Evolutionary conservation across 1,284 basidiomycete species (phyloP).

Genomic region (Fomitopsis pinicola): DNA sequence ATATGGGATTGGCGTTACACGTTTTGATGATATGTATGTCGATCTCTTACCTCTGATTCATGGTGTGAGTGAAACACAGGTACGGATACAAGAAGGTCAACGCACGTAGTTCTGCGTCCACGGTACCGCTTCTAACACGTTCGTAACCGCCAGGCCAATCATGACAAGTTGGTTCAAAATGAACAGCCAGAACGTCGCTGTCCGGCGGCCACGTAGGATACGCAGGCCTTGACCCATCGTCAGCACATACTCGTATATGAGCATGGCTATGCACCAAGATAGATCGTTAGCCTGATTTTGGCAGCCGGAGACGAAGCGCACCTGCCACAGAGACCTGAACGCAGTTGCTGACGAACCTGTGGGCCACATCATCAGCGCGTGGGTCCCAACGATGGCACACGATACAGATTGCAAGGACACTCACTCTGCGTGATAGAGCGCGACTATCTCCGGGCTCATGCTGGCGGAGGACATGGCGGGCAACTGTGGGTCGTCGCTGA

Average conservation of each 20-base stretch:
- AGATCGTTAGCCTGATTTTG: not conserved
- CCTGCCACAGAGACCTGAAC: not conserved
- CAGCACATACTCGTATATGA: not conserved
- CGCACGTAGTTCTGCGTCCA: not conserved
- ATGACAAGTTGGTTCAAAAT: not conserved
- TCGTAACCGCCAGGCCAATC: not conserved
- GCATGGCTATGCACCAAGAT: not conserved
- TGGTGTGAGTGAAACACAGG: not conserved
- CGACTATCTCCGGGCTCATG: not conserved
- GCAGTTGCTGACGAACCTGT: constrained; percentile 1
- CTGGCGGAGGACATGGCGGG: not conserved
- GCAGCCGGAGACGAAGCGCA: not conserved
- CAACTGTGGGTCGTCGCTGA: not conserved
- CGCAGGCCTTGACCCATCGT: not conserved
- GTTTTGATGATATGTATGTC: not conserved
- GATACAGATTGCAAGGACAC: not conserved
- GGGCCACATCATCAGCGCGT: not conserved
- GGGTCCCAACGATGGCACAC: not conserved
- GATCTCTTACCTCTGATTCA: not conserved
- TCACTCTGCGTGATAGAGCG: not conserved
- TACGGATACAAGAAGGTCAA: not conserved
- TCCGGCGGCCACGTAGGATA: not conserved
- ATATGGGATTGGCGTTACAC: not conserved
- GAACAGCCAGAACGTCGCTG: not conserved
- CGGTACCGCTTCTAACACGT: not conserved